Evolutionary conservation across 176 grass and related monocot genomes (phyloP), one percentile per base, ranked within the genome.

Genomic region (Oryza longistaminata): DNA sequence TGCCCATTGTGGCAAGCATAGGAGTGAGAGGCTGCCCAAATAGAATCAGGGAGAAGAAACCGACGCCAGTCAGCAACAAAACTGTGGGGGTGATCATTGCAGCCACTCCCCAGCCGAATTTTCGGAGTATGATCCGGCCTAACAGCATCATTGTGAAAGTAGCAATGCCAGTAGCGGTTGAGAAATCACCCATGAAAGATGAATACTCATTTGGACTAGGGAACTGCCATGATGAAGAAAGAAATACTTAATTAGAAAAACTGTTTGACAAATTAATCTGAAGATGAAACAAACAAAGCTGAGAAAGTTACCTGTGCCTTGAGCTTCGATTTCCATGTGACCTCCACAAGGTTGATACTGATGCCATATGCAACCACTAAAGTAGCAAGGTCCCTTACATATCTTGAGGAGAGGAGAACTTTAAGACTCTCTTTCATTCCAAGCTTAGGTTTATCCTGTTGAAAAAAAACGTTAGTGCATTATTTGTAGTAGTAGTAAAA

Each of bases 301-400:
- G 2, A 71, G 48, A 78, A 81, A 76, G n/a, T 75, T 88, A 97
- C 94, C 94, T 94, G 94, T 62, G 94, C 94, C 86, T 97, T 97
- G 64, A 97, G 94, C 76, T 97, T 97, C 74, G 92, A 97, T 90
- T 97, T 97, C 94, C 94, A 97, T 37, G 94, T 97, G 60, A 97
- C 94, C 80, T 97, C 92, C 5, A 97, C 90, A 71, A 97, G 88
- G 80, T 97, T 97, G 74, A 97, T 97, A 69, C 94, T 97, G 53
- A 97, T 91, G 58, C 90, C 92, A 45, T 97, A 97, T 44, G 94
- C 92, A 87, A 97, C 90, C 48, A 97, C 94, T 77, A 97, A 85
- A 26, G 92, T 97, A 33, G 94, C 94, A 78, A 94, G 90, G 66
- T 97, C 92, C 31, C 92, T 90, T 64, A 97, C 90, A 87, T 97